Evolutionary conservation across 345 rosid species (phyloP).

Genomic region (Salix koriyanagi): DNA sequence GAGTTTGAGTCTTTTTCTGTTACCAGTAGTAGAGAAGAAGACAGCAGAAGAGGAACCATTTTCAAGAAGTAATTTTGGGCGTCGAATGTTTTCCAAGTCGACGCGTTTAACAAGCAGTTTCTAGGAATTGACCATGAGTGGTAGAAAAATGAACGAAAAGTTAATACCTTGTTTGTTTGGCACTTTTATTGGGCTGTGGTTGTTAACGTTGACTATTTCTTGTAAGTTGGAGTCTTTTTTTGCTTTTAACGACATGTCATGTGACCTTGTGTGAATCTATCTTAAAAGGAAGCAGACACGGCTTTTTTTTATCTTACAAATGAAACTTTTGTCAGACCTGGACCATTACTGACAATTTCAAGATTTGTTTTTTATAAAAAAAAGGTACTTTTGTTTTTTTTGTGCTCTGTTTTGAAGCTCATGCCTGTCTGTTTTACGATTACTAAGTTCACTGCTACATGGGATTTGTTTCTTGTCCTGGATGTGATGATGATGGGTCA

Average conservation of each 20-base stretch:
- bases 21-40: conserved; percentile 7
- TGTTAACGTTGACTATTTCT: background rate
- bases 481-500: too few relatives aligned
- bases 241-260: background rate
- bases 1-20: background rate
- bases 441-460: too few relatives aligned
- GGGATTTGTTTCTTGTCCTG: too few relatives aligned
- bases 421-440: background rate
- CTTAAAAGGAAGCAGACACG: too few relatives aligned
- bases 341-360: background rate
- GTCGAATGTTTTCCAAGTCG: conserved; percentile 19
- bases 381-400: too few relatives aligned
- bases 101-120: conserved; percentile 21
- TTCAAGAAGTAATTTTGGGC: background rate
- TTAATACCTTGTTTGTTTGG: background rate
- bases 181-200: background rate
- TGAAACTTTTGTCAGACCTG: background rate
- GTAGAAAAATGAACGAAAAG: background rate
- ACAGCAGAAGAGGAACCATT: conserved; percentile 1
- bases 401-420: background rate
- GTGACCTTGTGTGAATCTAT: too few relatives aligned
- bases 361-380: too few relatives aligned
- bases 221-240: background rate
- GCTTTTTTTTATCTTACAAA: too few relatives aligned
- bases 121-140: background rate